phyloP scores from a whole-genome alignment of 257 asterid genomes.

The Mentha longifolia region DNA sequence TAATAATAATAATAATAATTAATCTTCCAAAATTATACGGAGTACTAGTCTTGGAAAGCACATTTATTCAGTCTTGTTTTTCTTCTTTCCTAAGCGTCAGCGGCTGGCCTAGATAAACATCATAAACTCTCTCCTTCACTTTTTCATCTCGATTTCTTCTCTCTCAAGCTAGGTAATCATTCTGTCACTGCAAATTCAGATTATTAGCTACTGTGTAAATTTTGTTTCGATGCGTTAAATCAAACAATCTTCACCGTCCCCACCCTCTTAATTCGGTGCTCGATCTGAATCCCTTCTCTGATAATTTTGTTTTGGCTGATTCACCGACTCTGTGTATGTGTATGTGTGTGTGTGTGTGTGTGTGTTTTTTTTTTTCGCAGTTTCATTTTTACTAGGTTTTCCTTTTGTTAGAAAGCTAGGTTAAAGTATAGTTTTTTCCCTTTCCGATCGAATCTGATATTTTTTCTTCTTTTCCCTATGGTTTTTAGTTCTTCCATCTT shows the following conservation, averaged over 20 bases:
- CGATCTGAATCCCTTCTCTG: constrained; percentile 26
- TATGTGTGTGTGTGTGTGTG: too few species aligned
- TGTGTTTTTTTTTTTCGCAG: too few species aligned
- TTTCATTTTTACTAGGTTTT: not conserved
- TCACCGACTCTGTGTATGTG: too few species aligned
- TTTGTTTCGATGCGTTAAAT: constrained; percentile 24
- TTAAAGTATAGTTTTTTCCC: not conserved
- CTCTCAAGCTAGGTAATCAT: constrained; percentile 29
- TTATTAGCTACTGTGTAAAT: constrained; percentile 8
- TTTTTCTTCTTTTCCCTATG: not conserved
- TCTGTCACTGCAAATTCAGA: constrained; percentile 13
- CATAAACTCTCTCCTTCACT: too few species aligned
- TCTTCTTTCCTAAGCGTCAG: not conserved
- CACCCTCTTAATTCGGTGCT: constrained; percentile 19
- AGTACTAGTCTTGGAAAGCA: too few species aligned
- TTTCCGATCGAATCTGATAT: constrained; percentile 26
- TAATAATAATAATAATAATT: too few species aligned
- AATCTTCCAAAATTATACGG: too few species aligned
- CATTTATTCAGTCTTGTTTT: too few species aligned
- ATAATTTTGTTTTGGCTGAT: constrained; percentile 11
- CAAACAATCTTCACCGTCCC: constrained; percentile 18
- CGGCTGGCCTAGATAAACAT: too few species aligned
- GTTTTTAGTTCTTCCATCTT: not conserved
- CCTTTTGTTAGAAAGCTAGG: constrained; percentile 17
- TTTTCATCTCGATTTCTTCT: not conserved